Base-by-base conservation (phyloP, 2,329 filamentous ascomycete species). In the Diplodia intermedia region DNA sequence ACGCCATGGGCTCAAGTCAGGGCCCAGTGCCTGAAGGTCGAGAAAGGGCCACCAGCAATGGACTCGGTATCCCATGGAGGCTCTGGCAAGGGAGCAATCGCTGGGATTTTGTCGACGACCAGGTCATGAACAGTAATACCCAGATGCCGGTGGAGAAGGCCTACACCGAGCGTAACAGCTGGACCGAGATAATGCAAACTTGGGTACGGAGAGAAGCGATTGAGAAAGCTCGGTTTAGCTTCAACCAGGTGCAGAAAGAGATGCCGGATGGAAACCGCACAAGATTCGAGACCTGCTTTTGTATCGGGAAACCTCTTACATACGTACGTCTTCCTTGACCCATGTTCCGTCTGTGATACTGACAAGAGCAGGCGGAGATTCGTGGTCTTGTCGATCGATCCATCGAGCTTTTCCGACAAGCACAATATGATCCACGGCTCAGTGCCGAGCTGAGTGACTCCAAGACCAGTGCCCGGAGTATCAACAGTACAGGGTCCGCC, bases 141-240 rank as follows among this genome's bases (percentile, higher is more conserved):
- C 72, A 78, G 9, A 56, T 71, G 9, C 70, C 71, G 5, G 63
- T 74, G 7, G 76, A 75, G 1, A 66, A 71, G 52, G 75, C 75
- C 9, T 75, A 73, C 36, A 67, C 67, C 1, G 76, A 79, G 53
- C 71, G 77, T 1, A 72, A 72, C 15, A 74, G 70, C 47, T 78
- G 74, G 75, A 79, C 77, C 4, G 78, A 79, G 54, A 74, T 80
- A 15, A 71, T 75, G 67, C 74, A 76, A 1, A 77, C 76, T 7
- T 80, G 78, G 78, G 78, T 79, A 1, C 77, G 76, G 66, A 76
- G 75, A 47, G 75, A 79, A 67, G 78, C 78, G 0, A 74, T 80
- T n/a, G 65, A 72, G 62, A 77, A 79, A 69, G 74, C 73, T 3
- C 74, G 73, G 4, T 76, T 72, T 56, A 71, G 71, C 9, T 75